phyloP scores from a whole-genome alignment of 305 asterid genomes.

The Rubia tinctorum region DNA sequence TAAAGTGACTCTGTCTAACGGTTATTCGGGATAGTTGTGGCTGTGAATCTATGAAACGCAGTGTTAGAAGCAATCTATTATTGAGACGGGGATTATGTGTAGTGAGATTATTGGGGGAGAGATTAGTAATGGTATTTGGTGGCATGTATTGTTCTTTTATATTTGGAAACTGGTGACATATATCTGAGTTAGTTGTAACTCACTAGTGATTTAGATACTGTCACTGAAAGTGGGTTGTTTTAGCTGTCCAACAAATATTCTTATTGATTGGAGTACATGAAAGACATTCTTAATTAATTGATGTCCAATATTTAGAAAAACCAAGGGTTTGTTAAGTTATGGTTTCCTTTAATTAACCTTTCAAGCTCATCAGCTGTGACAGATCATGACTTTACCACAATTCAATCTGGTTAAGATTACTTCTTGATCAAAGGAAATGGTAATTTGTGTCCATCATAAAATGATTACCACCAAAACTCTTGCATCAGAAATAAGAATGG shows the following conservation, averaged over 20 bases:
- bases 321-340: background rate
- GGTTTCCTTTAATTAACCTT: too few relatives aligned
- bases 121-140: slow-evolving; percentile 17
- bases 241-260: slow-evolving; percentile 2
- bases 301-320: background rate
- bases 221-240: slow-evolving; percentile 8
- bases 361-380: too few relatives aligned
- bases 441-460: too few relatives aligned
- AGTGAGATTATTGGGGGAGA: background rate
- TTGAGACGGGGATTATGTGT: background rate
- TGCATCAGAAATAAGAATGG: too few relatives aligned
- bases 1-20: too few relatives aligned
- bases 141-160: slow-evolving; percentile 1
- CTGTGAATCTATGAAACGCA: background rate
- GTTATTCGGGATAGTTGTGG: too few relatives aligned
- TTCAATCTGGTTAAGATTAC: too few relatives aligned
- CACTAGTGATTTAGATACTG: background rate
- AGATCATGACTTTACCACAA: too few relatives aligned
- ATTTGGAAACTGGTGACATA: background rate
- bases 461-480: too few relatives aligned
- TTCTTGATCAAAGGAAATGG: too few relatives aligned
- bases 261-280: slow-evolving; percentile 1
- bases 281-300: background rate
- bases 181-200: slow-evolving; percentile 16
- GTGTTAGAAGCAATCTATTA: background rate